These are phyloP conservation scores for Rhynchosporium agropyri DNA, from an alignment of 2,329 filamentous ascomycete genomes.

Conservation along the genomic window DNA sequence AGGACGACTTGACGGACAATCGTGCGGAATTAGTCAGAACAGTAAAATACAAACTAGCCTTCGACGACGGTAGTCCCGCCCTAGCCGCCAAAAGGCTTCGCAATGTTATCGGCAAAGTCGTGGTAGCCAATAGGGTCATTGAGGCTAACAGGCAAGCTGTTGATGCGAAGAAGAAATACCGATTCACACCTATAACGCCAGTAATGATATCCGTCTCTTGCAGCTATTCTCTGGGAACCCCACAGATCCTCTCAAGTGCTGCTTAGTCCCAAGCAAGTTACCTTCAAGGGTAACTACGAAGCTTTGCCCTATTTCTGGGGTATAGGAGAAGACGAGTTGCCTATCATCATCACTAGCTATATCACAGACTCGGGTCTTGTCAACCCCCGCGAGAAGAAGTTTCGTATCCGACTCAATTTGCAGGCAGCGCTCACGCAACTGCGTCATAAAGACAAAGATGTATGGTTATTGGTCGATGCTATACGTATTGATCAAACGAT, in stretches of 20 bases:
- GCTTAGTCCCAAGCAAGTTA: neutral
- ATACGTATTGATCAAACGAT: conserved; percentile 30
- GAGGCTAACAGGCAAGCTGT: too few relatives aligned
- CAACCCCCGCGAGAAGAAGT: neutral
- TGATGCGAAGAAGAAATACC: neutral
- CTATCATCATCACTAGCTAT: neutral
- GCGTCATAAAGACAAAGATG: neutral
- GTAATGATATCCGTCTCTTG: neutral
- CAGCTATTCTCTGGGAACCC: neutral
- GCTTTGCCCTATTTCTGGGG: conserved; percentile 17
- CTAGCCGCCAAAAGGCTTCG: neutral
- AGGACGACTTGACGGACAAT: neutral
- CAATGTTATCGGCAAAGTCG: neutral
- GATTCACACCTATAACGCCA: neutral
- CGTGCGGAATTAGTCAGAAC: neutral
- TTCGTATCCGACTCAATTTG: conserved; percentile 9
- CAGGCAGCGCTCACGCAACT: conserved; percentile 4
- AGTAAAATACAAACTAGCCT: neutral
- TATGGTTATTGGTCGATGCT: conserved; percentile 26
- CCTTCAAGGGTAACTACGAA: neutral
- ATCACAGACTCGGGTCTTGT: neutral
- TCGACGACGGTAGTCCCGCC: neutral
- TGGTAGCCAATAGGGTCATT: neutral
- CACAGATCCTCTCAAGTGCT: neutral
- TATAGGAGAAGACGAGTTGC: neutral